A percentile compares a stretch with the other conserved stretches of the same genome.
Evolutionary conservation across 2,329 filamentous ascomycete genomes (phyloP).

Genomic region (Madurella fahalii): DNA sequence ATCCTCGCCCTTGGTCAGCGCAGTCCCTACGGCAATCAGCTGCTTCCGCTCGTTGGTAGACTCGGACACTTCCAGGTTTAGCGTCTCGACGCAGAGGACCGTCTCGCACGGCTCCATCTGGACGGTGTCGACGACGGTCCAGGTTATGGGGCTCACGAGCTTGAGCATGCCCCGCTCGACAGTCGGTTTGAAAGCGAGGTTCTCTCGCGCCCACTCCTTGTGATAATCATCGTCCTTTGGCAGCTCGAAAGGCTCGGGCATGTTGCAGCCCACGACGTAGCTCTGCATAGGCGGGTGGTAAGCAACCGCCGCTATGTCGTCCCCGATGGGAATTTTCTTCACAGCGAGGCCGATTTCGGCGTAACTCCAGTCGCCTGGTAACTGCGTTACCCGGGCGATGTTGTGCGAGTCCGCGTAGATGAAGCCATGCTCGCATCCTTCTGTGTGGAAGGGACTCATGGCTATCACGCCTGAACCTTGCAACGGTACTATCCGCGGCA

Average conservation of each 20-base stretch:
- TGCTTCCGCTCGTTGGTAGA: slow-evolving; percentile 80
- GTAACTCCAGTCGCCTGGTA: slow-evolving; percentile 64
- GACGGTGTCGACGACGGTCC: slow-evolving; percentile 73
- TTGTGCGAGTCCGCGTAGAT: slow-evolving; percentile 73
- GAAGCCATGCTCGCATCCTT: slow-evolving; percentile 75
- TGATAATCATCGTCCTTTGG: slow-evolving; percentile 84
- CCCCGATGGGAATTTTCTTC: slow-evolving; percentile 63
- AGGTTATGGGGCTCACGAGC: slow-evolving; percentile 71
- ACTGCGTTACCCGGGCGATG: slow-evolving; percentile 67
- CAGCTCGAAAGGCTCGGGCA: slow-evolving; percentile 68
- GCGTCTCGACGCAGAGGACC: slow-evolving; percentile 74
- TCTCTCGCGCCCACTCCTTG: slow-evolving; percentile 73
- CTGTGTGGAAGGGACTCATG: slow-evolving; percentile 72
- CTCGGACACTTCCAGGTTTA: slow-evolving; percentile 87
- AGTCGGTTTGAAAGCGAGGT: slow-evolving; percentile 59
- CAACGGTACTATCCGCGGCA: slow-evolving; percentile 70
- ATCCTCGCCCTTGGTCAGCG: slow-evolving; percentile 84
- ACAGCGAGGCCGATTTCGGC: slow-evolving; percentile 72
- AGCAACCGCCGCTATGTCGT: slow-evolving; percentile 67
- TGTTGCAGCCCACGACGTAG: slow-evolving; percentile 72
- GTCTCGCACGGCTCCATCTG: slow-evolving; percentile 71
- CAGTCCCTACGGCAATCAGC: slow-evolving; percentile 80
- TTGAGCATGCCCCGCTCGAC: slow-evolving; percentile 70
- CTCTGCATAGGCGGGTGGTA: slow-evolving; percentile 72
- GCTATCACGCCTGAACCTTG: slow-evolving; percentile 64